Conservation (phyloP, 2,329 filamentous ascomycete genomes). For the Aureobasidium sp. region DNA sequence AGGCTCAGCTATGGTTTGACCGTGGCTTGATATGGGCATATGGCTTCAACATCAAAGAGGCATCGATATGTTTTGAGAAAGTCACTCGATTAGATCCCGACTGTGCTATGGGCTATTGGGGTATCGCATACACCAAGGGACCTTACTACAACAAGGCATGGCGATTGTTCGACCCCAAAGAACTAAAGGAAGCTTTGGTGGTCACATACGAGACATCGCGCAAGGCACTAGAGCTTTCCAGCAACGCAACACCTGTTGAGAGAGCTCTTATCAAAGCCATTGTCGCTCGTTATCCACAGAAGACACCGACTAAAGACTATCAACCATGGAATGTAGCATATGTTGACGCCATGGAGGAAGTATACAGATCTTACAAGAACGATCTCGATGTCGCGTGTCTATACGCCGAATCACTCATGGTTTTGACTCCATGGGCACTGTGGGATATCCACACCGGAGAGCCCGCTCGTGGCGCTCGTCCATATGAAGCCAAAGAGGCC, state of each 20-base stretch:
- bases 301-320: not conserved
- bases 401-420: slow-evolving; percentile 60
- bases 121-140: slow-evolving; percentile 61
- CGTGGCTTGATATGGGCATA: slow-evolving; percentile 68
- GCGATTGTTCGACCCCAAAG: slow-evolving; percentile 59
- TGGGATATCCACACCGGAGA: slow-evolving; percentile 56
- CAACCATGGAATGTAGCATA: slow-evolving; percentile 53
- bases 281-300: slow-evolving; percentile 50
- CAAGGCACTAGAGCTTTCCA: slow-evolving; percentile 37
- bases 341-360: slow-evolving; percentile 53
- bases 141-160: slow-evolving; percentile 78
- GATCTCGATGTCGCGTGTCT: slow-evolving; percentile 58
- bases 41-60: slow-evolving; percentile 70
- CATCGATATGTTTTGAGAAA: slow-evolving; percentile 55
- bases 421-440: slow-evolving; percentile 57
- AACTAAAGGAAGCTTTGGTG: slow-evolving; percentile 47
- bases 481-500: slow-evolving; percentile 51
- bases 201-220: slow-evolving; percentile 42
- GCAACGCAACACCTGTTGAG: slow-evolving; percentile 47
- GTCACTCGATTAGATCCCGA: slow-evolving; percentile 48
- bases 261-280: slow-evolving; percentile 58
- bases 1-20: slow-evolving; percentile 61
- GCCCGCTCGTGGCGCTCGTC: slow-evolving; percentile 49
- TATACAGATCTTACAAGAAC: slow-evolving; percentile 46
- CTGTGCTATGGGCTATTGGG: slow-evolving; percentile 63